Base-by-base conservation (phyloP, 2,329 filamentous ascomycete genomes). In the Stagonosporopsis chrysanthemi region DNA sequence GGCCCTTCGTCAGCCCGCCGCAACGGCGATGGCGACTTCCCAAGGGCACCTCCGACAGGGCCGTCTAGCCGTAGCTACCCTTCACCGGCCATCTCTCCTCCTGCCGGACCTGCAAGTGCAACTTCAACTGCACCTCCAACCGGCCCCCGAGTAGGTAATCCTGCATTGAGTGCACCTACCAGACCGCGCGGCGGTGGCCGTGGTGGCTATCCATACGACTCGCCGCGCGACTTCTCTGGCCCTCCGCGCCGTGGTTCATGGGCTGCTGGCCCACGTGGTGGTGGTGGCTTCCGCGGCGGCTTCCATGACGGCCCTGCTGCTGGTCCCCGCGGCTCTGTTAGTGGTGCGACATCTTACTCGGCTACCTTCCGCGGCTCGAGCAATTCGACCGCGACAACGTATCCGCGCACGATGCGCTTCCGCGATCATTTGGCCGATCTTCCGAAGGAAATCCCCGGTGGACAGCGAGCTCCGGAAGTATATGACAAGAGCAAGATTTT, bases 351-450 rank as follows among this genome's bases (percentile, higher is more conserved):
- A 14, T 60, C 70, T 8, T 73, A 72, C 51, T 66, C 73, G 22
- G 72, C 74, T 15, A 69, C 75, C 12, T 79, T 78, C 65, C 75
- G 79, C 35, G 78, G 77, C 24, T 76, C 74, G 6, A 75, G 68
- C 63, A 80, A 77, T 57, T 76, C 72, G 49, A 77, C 78, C 2
- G 74, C 77, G 11, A 78, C 77, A 1, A 81, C 79, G 1, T 81
- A 81, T 49, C 79, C 79, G 9, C 79, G 80, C 24, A 77, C 78
- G 2, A 79, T 80, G 66, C 78, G 80, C 38, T 82, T 81, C 74
- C 73, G 68, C 15, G 67, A 74, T 42, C 75, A 77, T 52, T 67
- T 83, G 17, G 66, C 76, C 7, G 78, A 80, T 42, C 53, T 83
- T 2, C 78, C 81, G 1, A 75, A 76, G 52, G 71, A 79, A 26